Evolutionary conservation across 2,329 filamentous ascomycete genomes (phyloP), one percentile per base, ranked within the genome.

Genomic region (Exophiala xenobiotica): DNA sequence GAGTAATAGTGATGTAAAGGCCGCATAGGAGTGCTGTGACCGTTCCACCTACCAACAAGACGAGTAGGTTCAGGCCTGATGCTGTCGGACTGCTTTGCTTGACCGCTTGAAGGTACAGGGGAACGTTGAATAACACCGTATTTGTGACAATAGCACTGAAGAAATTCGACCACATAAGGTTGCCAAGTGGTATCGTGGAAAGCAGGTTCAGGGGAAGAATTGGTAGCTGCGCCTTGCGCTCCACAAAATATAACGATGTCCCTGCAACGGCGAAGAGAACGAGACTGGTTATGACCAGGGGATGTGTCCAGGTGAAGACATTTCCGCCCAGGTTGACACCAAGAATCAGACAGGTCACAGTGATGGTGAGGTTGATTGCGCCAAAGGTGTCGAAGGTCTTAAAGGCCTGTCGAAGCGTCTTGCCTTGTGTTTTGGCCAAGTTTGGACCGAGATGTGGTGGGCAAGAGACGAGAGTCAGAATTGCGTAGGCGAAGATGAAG

Each of bases 101-200:
- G 11, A 87, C 83, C 48, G 81, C 82, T 64, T 87, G 84, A 68
- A 86, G 87, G 71, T 82, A 88, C 8, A 88, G 73, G 1, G 85
- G 85, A n/a, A 79, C 75, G 65, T 84, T 84, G 64, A 84, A 84
- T 16, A 80, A 62, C 40, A 84, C 74, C 6, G 80, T 76, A 60
- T 81, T 82, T 18, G 45, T 48, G 43, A 73, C 64, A 8, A 83
- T 64, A 31, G 81, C 64, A 1, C 77, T 73, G 14, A 58, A 39
- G 58, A 74, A 73, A 62, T 83, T 84, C 51, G 74, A 67, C 49
- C 82, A 74, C 49, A 85, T 78, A 24, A 86, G 67, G 59, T 82
- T 81, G 12, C 74, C 75, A n/a, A 78, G 72, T 1, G 82, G 82
- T 0, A 72, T 63, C 6, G 67, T 68, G 11, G 67, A 67, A 33